Conservation (phyloP, 331 rosid genomes). For the Spiraea crenata region DNA sequence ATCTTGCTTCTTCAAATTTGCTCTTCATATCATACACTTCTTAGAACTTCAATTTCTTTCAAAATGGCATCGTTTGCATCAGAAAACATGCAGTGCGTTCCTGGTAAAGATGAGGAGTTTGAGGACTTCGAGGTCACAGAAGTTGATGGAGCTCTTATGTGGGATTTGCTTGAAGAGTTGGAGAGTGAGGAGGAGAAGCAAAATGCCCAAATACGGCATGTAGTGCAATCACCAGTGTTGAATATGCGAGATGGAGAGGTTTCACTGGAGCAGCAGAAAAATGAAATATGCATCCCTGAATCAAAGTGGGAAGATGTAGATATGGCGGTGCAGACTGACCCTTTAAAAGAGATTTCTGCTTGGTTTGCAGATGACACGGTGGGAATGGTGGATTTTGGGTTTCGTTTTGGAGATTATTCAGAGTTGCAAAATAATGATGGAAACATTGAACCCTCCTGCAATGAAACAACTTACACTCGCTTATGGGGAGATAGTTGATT, state of each 20-base stretch:
- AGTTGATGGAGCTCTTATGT: slow-evolving; percentile 52
- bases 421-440: slow-evolving; percentile 33
- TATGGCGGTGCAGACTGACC: slow-evolving; percentile 29
- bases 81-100: slow-evolving; percentile 21
- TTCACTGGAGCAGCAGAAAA: slow-evolving; percentile 21
- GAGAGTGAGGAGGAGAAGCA: slow-evolving; percentile 26
- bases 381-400: slow-evolving; percentile 41
- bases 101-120: slow-evolving; percentile 38
- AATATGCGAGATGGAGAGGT: neutral
- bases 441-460: slow-evolving; percentile 9
- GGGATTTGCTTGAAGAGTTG: slow-evolving; percentile 53
- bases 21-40: neutral
- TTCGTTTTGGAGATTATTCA: slow-evolving; percentile 32
- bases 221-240: slow-evolving; percentile 11
- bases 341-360: slow-evolving; percentile 23
- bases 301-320: slow-evolving; percentile 19
- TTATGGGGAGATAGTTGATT: slow-evolving; percentile 44
- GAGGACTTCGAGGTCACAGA: slow-evolving; percentile 56
- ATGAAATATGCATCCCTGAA: slow-evolving; percentile 25
- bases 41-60: neutral
- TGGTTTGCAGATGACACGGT: slow-evolving; percentile 43
- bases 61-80: slow-evolving; percentile 38
- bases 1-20: neutral
- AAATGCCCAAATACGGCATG: slow-evolving; percentile 2
- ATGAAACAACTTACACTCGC: slow-evolving; percentile 35